Base-by-base conservation (phyloP, 805 yeast genomes). In the Scheffersomyces amazonensis region DNA sequence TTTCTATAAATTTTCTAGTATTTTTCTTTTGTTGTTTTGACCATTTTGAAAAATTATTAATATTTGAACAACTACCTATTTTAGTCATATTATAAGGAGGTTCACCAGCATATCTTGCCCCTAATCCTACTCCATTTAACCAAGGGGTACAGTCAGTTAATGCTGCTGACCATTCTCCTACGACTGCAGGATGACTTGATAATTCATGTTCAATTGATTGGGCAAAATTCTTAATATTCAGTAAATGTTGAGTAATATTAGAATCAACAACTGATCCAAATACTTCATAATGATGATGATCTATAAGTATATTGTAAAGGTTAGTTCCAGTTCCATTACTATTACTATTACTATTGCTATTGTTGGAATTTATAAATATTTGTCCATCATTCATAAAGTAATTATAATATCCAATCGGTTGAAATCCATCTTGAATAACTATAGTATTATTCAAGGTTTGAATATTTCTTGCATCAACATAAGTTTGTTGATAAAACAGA, bases 111-210 rank as follows among this genome's bases (percentile, higher is more conserved):
- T 69, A 81, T 39, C 88, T 69, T 1, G 85, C 68, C n/a, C 86
- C 86, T 18, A 77, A 61, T 3, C 82, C 82, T 12, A 80, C 78
- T 36, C 87, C 87, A 49, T 81, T 82, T 36, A 82, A 56, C 87
- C 86, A 82, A 17, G 64, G 66, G 3, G 85, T 78, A 58, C 87
- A 81, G 52, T 82, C 89, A 1, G 87, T 81, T 33, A 82, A 64
- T 5, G 83, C 87, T 16, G 80, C 87, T 16, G 81, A 71, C 81
- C 82, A 82, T 58, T 82, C 88, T 3, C 88, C 87, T 29, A 80
- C 76, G 6, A 83, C 67, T 3, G 79, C 75, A 22, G 78, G 78
- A 39, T 64, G 67, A 17, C 49, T 44, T 19, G 66, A 67, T 28
- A 62, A 56, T 36, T 71, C 71, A 28, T 64, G 24, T 34, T 50